Conservation (phyloP, 495 filamentous ascomycete genomes). For the Xylaria acuta region DNA sequence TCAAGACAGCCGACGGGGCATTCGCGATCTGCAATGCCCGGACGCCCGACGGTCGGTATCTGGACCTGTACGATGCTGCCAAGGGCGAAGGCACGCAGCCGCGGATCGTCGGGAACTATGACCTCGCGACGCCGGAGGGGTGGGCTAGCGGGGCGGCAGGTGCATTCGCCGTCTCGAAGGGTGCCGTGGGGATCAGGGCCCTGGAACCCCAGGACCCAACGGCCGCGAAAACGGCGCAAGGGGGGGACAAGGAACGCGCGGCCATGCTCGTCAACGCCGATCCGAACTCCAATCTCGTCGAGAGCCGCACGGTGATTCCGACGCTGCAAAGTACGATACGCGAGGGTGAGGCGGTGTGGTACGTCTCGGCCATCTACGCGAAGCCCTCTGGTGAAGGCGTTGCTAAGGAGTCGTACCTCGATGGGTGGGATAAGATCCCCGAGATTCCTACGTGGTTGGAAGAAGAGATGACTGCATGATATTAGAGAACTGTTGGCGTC, state of each 20-base stretch:
- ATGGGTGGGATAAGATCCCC: slow-evolving; percentile 62
- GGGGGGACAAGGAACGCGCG: slow-evolving; percentile 44
- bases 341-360: slow-evolving; percentile 56
- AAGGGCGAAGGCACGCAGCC: slow-evolving; percentile 56
- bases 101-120: slow-evolving; percentile 61
- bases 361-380: slow-evolving; percentile 57
- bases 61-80: slow-evolving; percentile 57
- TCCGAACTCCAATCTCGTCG: slow-evolving; percentile 77
- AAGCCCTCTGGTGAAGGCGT: slow-evolving; percentile 52
- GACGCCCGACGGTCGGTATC: slow-evolving; percentile 61
- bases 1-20: slow-evolving; percentile 72
- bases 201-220: slow-evolving; percentile 45
- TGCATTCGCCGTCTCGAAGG: slow-evolving; percentile 69
- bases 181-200: slow-evolving; percentile 73
- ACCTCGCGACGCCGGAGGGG: slow-evolving; percentile 61
- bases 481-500: background rate
- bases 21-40: slow-evolving; percentile 74
- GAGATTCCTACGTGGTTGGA: slow-evolving; percentile 62
- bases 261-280: slow-evolving; percentile 74
- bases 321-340: slow-evolving; percentile 61
- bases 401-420: slow-evolving; percentile 48
- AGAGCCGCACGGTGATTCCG: slow-evolving; percentile 72
- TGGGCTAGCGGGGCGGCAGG: slow-evolving; percentile 55
- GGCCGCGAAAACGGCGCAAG: slow-evolving; percentile 50
- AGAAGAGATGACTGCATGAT: slow-evolving; percentile 48